Conservation (phyloP, 2,329 filamentous ascomycete genomes). For the Leptographium radiaticola region DNA sequence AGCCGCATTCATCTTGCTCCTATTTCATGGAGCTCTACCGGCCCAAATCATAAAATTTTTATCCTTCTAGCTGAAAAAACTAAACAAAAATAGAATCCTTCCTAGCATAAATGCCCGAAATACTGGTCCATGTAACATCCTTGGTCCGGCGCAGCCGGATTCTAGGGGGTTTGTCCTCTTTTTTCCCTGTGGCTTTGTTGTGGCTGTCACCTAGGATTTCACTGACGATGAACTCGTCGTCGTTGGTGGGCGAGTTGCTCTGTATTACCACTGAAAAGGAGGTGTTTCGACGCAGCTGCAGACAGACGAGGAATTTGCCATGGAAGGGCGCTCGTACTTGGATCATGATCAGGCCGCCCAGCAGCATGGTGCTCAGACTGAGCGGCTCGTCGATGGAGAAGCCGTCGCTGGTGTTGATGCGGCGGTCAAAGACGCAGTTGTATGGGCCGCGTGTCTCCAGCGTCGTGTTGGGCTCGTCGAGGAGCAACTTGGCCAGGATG, state of each 20-base stretch:
- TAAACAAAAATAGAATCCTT: neutral
- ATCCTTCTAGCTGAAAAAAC: too few species aligned
- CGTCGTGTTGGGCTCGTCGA: neutral
- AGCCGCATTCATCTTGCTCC: too few species aligned
- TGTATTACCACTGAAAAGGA: neutral
- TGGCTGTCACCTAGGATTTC: neutral
- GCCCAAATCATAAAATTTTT: too few species aligned
- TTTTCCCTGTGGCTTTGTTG: neutral
- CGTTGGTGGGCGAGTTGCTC: neutral
- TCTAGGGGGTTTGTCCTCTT: neutral
- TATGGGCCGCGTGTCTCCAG: conserved; percentile 1
- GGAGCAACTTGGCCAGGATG: conserved; percentile 3
- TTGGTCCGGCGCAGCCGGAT: neutral
- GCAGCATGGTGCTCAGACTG: conserved; percentile 1
- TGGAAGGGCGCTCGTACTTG: conserved; percentile 3
- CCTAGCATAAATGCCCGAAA: neutral
- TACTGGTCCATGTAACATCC: neutral
- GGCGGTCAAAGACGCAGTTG: conserved; percentile 3
- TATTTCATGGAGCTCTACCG: too few species aligned
- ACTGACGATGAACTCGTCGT: neutral
- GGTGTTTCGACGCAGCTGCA: conserved; percentile 1
- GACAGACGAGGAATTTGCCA: conserved; percentile 3
- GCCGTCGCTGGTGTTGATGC: conserved; percentile 1
- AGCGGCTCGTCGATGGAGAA: conserved; percentile 5
- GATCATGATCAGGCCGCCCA: conserved; percentile 4